Evolutionary conservation across 116 monocot species (phyloP).

Genomic region (Iris pallida): DNA sequence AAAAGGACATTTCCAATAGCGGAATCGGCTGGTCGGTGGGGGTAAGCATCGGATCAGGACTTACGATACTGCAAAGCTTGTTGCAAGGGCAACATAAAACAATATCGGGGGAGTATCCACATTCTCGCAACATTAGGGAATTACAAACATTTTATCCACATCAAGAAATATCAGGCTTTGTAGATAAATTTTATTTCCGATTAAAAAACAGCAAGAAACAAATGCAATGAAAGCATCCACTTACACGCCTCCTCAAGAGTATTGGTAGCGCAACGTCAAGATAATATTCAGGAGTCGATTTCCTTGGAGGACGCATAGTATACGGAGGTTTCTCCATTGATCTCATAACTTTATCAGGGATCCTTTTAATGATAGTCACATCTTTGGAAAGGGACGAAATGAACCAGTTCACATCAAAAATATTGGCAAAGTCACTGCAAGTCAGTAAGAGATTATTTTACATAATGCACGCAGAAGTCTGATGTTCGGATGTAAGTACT

Average conservation of each 20-base stretch:
- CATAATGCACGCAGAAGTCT: not conserved
- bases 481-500: not conserved
- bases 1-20: too few species aligned
- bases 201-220: not conserved
- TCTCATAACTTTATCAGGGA: constrained; percentile 71
- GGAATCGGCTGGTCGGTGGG: too few species aligned
- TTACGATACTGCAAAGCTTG: too few species aligned
- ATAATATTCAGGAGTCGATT: constrained; percentile 82
- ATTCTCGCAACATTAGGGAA: too few species aligned
- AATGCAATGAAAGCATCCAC: constrained; percentile 10
- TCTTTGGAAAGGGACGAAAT: constrained; percentile 78
- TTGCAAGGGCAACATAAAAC: too few species aligned
- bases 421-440: constrained; percentile 76
- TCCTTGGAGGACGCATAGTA: constrained; percentile 87
- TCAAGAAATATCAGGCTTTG: too few species aligned
- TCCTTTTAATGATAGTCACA: constrained; percentile 66
- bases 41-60: too few species aligned
- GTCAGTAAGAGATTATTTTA: not conserved
- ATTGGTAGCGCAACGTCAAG: constrained; percentile 80
- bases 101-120: too few species aligned
- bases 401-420: constrained; percentile 95
- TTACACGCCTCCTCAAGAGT: constrained; percentile 79
- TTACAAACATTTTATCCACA: too few species aligned
- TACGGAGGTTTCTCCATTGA: constrained; percentile 76
- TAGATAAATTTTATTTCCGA: not conserved